A percentile compares a stretch with the other conserved stretches of the same genome.
Evolutionary conservation across 2,329 filamentous ascomycete species (phyloP).

Genomic region (Phialophora macrospora): DNA sequence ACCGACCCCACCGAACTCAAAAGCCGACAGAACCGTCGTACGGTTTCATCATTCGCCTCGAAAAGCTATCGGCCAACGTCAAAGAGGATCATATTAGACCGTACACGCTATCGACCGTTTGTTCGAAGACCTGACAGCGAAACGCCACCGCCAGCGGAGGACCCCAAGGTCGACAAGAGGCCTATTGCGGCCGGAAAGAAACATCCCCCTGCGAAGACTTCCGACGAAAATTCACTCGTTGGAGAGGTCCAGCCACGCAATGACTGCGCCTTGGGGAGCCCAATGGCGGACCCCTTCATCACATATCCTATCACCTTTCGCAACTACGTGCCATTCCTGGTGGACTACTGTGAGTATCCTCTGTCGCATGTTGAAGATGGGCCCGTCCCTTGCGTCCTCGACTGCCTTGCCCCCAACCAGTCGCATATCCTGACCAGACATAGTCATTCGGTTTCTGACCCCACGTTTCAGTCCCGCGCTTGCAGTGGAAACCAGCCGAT

Average conservation of each 20-base stretch:
- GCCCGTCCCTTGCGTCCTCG: background rate
- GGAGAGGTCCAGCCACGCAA: slow-evolving; percentile 14
- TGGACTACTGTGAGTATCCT: slow-evolving; percentile 29
- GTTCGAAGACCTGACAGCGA: slow-evolving; percentile 4
- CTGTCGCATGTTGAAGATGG: background rate
- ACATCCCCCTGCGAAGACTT: background rate
- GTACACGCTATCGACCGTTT: slow-evolving; percentile 30
- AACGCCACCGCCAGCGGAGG: slow-evolving; percentile 3
- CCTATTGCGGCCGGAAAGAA: background rate
- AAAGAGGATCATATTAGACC: slow-evolving; percentile 25
- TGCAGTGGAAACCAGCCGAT: slow-evolving; percentile 27
- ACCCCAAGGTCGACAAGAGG: slow-evolving; percentile 1
- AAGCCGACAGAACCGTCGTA: slow-evolving; percentile 27
- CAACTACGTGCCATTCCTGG: slow-evolving; percentile 29
- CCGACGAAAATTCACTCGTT: background rate
- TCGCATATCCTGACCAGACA: background rate
- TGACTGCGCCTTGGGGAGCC: slow-evolving; percentile 23
- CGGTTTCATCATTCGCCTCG: slow-evolving; percentile 32
- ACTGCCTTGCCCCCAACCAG: background rate
- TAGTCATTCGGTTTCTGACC: slow-evolving; percentile 29
- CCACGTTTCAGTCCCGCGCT: slow-evolving; percentile 30
- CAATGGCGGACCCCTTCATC: slow-evolving; percentile 22
- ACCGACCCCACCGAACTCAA: slow-evolving; percentile 28
- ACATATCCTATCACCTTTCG: slow-evolving; percentile 22
- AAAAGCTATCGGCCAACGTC: slow-evolving; percentile 32